Evolutionary conservation across 768 basidiomycete genomes (phyloP), one percentile per base, ranked within the genome.

Genomic region (Agrocybe pediades): DNA sequence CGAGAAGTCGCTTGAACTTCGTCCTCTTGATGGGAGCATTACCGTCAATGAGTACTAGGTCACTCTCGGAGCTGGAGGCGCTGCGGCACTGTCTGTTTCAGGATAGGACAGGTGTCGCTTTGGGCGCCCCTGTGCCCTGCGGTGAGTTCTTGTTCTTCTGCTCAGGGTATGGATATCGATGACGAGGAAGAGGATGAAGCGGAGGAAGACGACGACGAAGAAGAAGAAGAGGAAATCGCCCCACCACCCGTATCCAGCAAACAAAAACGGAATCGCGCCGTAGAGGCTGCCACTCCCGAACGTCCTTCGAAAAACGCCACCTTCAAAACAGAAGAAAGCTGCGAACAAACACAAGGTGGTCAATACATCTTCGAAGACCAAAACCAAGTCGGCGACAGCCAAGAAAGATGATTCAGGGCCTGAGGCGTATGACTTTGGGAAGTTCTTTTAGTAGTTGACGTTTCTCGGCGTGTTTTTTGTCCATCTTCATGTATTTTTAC

Each of bases 371-470:
- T 30, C 44, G 33, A 57, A 58, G 50, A 25, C 51, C 67, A 21
- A 63, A 56, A 51, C n/a, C 23, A 23, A 30, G 43, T 23, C 41
- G 30, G 8, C 25, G 9, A 19, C n/a, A 23, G 27, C 49, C n/a
- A 33, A 27, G 27, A 55, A 21, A 24, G 47, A 49, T 49, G 58
- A 55, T 36, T 52, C 43, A n/a, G 62, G 46, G 27, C 52, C 59
- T 27, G 60, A 78, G 62, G 77, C 74, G 24, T 87, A 86, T 63
- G 80, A 84, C 64, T 87, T 87, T 63, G 72, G 73, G 30, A 75
- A 77, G 63, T 86, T 82, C 71, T 86, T 86, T 66, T 76, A 54
- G 62, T 19, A 11, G 42, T 46, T 30, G 42, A 33, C 40, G 44
- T 41, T 26, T 30, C 45, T 40, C n/a, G n/a, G n/a, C n/a, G n/a